phyloP scores from a whole-genome alignment of 2,329 filamentous ascomycete species.

The Macrophomina tecta region DNA sequence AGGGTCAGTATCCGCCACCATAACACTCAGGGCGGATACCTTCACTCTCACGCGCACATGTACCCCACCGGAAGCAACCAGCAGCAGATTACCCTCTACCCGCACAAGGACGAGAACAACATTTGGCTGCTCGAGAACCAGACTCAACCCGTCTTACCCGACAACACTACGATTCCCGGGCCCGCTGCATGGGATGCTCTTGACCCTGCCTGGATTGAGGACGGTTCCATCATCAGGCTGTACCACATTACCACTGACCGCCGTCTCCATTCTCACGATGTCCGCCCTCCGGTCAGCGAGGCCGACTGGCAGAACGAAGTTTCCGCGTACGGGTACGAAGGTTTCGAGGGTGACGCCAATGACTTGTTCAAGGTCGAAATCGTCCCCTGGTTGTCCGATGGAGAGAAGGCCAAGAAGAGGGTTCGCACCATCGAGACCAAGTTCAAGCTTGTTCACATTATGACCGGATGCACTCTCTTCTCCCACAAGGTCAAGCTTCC shows the following conservation, averaged over 20 bases:
- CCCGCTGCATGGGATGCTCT: conserved; percentile 83
- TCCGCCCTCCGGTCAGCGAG: conserved; percentile 62
- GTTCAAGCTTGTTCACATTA: conserved; percentile 92
- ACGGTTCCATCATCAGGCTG: conserved; percentile 80
- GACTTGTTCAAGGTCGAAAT: conserved; percentile 96
- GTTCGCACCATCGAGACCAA: conserved; percentile 95
- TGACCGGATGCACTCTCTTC: conserved; percentile 96
- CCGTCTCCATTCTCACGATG: conserved; percentile 94
- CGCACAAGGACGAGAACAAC: conserved; percentile 99
- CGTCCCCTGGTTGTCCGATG: conserved; percentile 84
- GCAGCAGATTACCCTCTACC: conserved; percentile 97
- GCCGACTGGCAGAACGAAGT: conserved; percentile 89
- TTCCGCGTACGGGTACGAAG: conserved; percentile 95
- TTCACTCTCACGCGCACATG: conserved; percentile 97
- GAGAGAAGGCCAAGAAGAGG: conserved; percentile 78
- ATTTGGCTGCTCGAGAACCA: conserved; percentile 93
- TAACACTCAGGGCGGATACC: conserved; percentile 96
- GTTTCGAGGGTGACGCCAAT: conserved; percentile 95
- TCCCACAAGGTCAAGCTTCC: conserved; percentile 99
- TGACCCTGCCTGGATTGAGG: conserved; percentile 71
- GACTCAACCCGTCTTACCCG: conserved; percentile 81
- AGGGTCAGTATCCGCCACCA: conserved; percentile 86
- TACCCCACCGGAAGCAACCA: conserved; percentile 97
- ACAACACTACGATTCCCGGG: conserved; percentile 79
- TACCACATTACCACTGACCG: conserved; percentile 85